phyloP scores from a whole-genome alignment of 2,329 filamentous ascomycete genomes.

The Trichoderma guizhouense region DNA sequence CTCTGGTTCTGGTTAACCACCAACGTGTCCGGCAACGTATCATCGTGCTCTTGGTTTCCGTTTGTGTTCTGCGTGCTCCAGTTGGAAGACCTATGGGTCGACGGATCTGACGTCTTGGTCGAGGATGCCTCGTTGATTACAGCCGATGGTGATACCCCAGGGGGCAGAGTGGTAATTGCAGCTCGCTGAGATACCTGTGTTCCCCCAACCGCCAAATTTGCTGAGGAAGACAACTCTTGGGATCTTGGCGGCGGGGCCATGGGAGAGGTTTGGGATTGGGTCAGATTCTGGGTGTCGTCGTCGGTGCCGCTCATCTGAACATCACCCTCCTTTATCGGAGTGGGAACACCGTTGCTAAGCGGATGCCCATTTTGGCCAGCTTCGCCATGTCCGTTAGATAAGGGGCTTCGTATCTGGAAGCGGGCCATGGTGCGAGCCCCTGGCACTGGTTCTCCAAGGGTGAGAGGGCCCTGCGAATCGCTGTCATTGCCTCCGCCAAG shows the following conservation, averaged over 20 bases:
- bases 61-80: slow-evolving; percentile 72
- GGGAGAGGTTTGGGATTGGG: slow-evolving; percentile 31
- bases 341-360: slow-evolving; percentile 55
- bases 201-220: slow-evolving; percentile 44
- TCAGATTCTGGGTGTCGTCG: slow-evolving; percentile 41
- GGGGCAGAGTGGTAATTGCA: slow-evolving; percentile 54
- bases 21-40: slow-evolving; percentile 55
- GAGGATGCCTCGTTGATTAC: slow-evolving; percentile 83
- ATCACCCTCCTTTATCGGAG: slow-evolving; percentile 50
- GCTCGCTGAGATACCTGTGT: slow-evolving; percentile 65
- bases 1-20: slow-evolving; percentile 40
- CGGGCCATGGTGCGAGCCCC: slow-evolving; percentile 49
- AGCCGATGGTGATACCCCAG: slow-evolving; percentile 56
- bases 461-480: slow-evolving; percentile 54
- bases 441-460: slow-evolving; percentile 63
- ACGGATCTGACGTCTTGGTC: slow-evolving; percentile 81
- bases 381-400: slow-evolving; percentile 57
- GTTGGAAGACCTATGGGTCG: slow-evolving; percentile 58
- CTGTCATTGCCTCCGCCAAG: slow-evolving; percentile 47
- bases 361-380: slow-evolving; percentile 34
- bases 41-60: slow-evolving; percentile 46
- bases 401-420: slow-evolving; percentile 54
- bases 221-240: slow-evolving; percentile 35
- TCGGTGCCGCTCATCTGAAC: slow-evolving; percentile 60
- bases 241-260: slow-evolving; percentile 49